These are phyloP conservation scores for Trematosphaeria pertusa DNA, from an alignment of 2,329 filamentous ascomycete species.

Conservation along the genomic window DNA sequence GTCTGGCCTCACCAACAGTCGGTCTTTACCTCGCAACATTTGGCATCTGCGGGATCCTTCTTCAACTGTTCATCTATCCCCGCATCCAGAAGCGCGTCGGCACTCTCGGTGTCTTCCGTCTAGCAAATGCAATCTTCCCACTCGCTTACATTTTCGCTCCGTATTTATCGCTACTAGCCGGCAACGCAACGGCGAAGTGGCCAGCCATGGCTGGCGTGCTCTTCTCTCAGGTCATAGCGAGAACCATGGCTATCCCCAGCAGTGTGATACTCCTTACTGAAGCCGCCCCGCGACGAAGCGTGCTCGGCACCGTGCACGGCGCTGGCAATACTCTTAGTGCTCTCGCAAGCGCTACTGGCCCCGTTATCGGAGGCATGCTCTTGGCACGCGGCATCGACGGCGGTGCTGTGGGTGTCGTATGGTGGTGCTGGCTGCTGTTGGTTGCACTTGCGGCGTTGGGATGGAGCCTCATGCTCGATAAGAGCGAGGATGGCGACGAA, in stretches of 20 bases:
- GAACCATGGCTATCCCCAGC: constrained; percentile 61
- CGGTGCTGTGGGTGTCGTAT: constrained; percentile 64
- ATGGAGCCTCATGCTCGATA: constrained; percentile 63
- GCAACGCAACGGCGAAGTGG: constrained; percentile 44
- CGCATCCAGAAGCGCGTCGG: constrained; percentile 47
- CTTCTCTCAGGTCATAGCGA: constrained; percentile 50
- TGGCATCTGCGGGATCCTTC: constrained; percentile 51
- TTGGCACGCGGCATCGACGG: constrained; percentile 64
- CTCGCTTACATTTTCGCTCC: constrained; percentile 51
- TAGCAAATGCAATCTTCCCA: constrained; percentile 52
- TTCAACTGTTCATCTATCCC: constrained; percentile 55
- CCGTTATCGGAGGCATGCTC: constrained; percentile 62
- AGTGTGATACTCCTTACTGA: constrained; percentile 68
- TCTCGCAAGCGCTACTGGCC: constrained; percentile 64
- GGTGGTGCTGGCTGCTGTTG: constrained; percentile 60
- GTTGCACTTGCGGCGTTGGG: constrained; percentile 56
- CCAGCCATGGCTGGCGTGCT: constrained; percentile 48
- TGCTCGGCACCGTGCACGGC: constrained; percentile 63
- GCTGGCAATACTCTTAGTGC: constrained; percentile 65
- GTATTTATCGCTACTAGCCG: constrained; percentile 49
- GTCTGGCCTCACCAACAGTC: constrained; percentile 51
- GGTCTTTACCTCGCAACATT: constrained; percentile 54
- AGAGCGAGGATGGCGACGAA: constrained; percentile 62
- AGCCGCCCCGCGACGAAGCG: constrained; percentile 58
- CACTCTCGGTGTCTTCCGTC: constrained; percentile 46